These are phyloP conservation scores for Xerocomus nothofagi DNA, from an alignment of 1,284 basidiomycete genomes.

Conservation along the genomic window DNA sequence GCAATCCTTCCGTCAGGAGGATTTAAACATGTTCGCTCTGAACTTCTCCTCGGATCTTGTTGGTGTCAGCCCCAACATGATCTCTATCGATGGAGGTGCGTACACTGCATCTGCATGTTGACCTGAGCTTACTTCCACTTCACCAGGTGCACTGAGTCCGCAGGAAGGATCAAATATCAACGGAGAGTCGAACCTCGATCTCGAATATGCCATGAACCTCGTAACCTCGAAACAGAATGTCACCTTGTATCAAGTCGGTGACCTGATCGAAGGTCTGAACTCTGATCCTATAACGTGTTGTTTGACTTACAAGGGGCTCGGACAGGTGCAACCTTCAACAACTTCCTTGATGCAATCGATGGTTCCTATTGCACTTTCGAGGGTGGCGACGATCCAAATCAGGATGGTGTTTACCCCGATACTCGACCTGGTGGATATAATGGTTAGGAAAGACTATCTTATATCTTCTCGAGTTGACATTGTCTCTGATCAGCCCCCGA, in stretches of 20 bases:
- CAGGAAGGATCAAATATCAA: slow-evolving; percentile 41
- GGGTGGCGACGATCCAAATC: slow-evolving; percentile 55
- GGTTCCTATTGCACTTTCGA: slow-evolving; percentile 58
- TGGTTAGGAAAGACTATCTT: slow-evolving; percentile 10
- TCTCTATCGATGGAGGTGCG: slow-evolving; percentile 48
- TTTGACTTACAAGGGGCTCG: neutral
- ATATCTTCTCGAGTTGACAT: slow-evolving; percentile 2
- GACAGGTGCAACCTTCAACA: slow-evolving; percentile 48
- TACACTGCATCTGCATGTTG: neutral
- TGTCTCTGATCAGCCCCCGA: slow-evolving; percentile 27
- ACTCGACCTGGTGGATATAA: slow-evolving; percentile 42
- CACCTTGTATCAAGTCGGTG: slow-evolving; percentile 50
- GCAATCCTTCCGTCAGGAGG: slow-evolving; percentile 44
- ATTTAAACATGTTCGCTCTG: slow-evolving; percentile 47
- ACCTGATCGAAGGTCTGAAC: slow-evolving; percentile 40
- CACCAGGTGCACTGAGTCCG: slow-evolving; percentile 35
- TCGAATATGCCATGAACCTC: slow-evolving; percentile 51
- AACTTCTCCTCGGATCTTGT: slow-evolving; percentile 37
- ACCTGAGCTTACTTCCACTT: slow-evolving; percentile 12
- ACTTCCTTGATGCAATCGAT: slow-evolving; percentile 49
- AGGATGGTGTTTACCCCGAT: slow-evolving; percentile 57
- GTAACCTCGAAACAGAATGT: slow-evolving; percentile 41
- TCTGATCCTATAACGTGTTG: neutral
- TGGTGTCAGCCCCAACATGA: slow-evolving; percentile 37
- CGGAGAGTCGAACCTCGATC: slow-evolving; percentile 56